Percentiles rank a stretch among this genome's conserved stretches.
phyloP scores from a whole-genome alignment of 2,329 filamentous ascomycete species.

The Diplodia mutila region DNA sequence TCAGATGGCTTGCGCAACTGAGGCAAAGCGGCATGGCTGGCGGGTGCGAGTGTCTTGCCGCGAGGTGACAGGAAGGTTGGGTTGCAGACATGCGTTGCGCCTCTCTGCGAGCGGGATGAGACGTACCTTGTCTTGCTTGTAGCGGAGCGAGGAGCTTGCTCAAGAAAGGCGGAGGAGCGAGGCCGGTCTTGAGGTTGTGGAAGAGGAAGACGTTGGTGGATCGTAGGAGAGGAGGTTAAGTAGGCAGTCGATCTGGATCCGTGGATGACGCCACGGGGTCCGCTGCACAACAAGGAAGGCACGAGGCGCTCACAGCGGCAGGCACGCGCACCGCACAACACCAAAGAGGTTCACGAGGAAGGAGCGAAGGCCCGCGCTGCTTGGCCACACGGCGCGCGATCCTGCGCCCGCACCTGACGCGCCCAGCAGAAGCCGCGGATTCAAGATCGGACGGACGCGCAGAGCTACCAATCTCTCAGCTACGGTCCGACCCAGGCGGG shows the following conservation, averaged over 20 bases:
- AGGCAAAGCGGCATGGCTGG: not conserved
- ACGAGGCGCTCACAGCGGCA: not conserved
- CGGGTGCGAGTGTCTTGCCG: not conserved
- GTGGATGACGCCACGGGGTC: not conserved
- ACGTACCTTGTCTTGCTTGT: slow-evolving; percentile 4
- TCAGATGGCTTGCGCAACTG: not conserved
- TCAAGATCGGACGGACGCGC: not conserved
- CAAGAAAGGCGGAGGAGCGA: not conserved
- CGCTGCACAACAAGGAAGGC: not conserved
- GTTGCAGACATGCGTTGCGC: not conserved
- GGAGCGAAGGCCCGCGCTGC: not conserved
- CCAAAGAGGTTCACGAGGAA: not conserved
- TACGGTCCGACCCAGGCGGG: not conserved
- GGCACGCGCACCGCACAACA: not conserved
- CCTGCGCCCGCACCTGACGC: not conserved
- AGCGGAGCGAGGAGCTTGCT: not conserved
- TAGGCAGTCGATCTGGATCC: not conserved
- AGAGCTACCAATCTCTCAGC: not conserved
- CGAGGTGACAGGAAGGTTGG: not conserved
- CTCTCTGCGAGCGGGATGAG: not conserved
- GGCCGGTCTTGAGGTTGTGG: slow-evolving; percentile 13
- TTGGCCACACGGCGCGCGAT: too few relatives aligned
- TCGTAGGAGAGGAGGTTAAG: slow-evolving; percentile 7
- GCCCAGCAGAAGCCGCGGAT: not conserved
- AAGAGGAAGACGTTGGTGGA: slow-evolving; percentile 24